Base-by-base conservation (phyloP, 23 red algal genomes). In the Cyanidioschyzon merolae region DNA sequence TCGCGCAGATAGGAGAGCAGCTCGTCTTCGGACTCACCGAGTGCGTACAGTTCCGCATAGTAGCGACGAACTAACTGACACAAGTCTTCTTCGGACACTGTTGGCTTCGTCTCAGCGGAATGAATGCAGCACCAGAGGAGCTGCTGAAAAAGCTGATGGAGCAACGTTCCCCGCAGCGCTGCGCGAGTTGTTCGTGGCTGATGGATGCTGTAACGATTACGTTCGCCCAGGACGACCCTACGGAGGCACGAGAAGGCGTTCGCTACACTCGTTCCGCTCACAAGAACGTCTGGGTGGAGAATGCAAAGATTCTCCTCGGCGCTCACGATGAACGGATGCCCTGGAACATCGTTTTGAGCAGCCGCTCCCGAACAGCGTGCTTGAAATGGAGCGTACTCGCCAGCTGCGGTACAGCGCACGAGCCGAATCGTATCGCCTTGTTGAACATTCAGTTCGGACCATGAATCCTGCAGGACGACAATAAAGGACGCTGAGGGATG, bases 131-230 rank as follows among this genome's bases (percentile, higher is more conserved):
- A 27, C 63, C 3, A 35, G 29, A 71, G 75, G 39, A 79, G 58
- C 36, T 57, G 38, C 77, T 92, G 84, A 35, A 92, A 82, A 38
- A 92, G 45, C 76, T 82, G 75, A 54, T 92, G 89, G 51, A 92
- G 80, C 34, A 92, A 59, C 58, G 77, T 74, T 21, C 89, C 89
- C 50, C 79, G 80, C 34, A 92, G 79, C 0, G 89, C 89, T 16
- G 89, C 74, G 34, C 77, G 41, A 16, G 74, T 57, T 39, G 68
- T 79, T n/a, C 36, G 26, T 32, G 58, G 57, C 18, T 50, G 41
- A 3, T 34, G 57, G 38, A 59, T 79, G 36, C 67, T 63, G 37
- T 84, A 63, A 31, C 71, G 84, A 21, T 80, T 68, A 27, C 90
- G 83, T 59, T 74, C 58, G 3, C 76, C 59, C 40, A 95, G 41